Conservation (phyloP, 495 filamentous ascomycete genomes). For the Xylaria intraflava region DNA sequence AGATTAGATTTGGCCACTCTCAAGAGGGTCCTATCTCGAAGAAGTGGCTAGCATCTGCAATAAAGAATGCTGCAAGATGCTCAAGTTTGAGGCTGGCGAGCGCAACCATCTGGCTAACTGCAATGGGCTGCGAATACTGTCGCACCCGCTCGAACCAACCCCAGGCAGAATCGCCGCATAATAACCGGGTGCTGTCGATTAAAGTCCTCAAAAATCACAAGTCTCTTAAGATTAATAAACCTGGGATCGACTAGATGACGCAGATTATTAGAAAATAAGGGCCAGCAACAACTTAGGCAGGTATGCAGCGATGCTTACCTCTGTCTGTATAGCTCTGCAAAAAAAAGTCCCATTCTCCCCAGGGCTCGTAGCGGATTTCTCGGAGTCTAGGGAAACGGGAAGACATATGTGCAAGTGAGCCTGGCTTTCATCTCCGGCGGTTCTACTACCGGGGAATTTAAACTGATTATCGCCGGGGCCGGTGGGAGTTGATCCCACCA, state of each 20-base stretch:
- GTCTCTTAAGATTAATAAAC: conserved; percentile 21
- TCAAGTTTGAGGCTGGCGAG: conserved; percentile 28
- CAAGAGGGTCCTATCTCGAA: conserved; percentile 27
- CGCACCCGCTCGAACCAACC: conserved; percentile 9
- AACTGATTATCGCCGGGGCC: conserved; percentile 24
- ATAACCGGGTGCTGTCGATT: conserved; percentile 23
- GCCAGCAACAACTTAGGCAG: conserved; percentile 5
- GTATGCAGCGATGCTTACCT: conserved; percentile 17
- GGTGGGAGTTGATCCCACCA: conserved; percentile 29
- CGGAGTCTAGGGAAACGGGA: conserved; percentile 27
- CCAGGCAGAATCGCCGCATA: conserved; percentile 17
- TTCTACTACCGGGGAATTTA: conserved; percentile 32
- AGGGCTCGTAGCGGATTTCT: conserved; percentile 31
- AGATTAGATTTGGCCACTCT: conserved; percentile 32
- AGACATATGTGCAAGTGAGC: conserved; percentile 26
- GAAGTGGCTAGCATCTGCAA: conserved; percentile 33
- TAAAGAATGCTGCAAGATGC: conserved; percentile 32
- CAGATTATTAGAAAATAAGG: conserved; percentile 10
- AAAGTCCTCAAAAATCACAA: conserved; percentile 30
- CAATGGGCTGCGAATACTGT: conserved; percentile 20
- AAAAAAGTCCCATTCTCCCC: conserved; percentile 24
- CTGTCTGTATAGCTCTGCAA: conserved; percentile 19
- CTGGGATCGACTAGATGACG: conserved; percentile 19
- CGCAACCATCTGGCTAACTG: conserved; percentile 23
- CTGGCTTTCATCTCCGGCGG: conserved; percentile 29